Percentiles rank a stretch among this genome's conserved stretches.
phyloP scores from a whole-genome alignment of 1,284 basidiomycete genomes.

The Anthracocystis panici-leucophaei region DNA sequence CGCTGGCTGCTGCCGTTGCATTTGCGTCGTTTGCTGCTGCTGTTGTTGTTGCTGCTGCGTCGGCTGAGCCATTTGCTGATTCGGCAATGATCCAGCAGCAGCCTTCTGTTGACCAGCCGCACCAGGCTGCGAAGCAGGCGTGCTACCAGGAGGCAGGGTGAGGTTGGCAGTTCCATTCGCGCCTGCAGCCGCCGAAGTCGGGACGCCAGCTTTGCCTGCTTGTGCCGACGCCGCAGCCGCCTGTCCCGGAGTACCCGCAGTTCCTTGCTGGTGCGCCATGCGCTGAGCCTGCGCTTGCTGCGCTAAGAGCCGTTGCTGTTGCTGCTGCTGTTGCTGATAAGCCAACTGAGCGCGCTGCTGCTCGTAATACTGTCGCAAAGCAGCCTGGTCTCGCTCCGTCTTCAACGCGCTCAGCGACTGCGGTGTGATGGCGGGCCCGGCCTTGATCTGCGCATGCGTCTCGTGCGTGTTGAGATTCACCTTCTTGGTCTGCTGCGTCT shows the following conservation, averaged over 20 bases:
- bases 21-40: constrained; percentile 23
- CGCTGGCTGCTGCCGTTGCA: constrained; percentile 17
- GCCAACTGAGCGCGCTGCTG: constrained; percentile 58
- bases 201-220: constrained; percentile 21
- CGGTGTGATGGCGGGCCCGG: constrained; percentile 62
- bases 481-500: constrained; percentile 55
- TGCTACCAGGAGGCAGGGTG: constrained; percentile 20
- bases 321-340: constrained; percentile 60
- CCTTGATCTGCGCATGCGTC: constrained; percentile 65
- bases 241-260: constrained; percentile 7
- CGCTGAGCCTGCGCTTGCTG: constrained; percentile 53
- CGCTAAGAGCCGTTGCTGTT: constrained; percentile 48
- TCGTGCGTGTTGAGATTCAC: constrained; percentile 64
- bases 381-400: constrained; percentile 64
- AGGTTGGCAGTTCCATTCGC: constrained; percentile 14
- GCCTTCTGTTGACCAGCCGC: constrained; percentile 22
- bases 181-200: constrained; percentile 5
- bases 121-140: constrained; percentile 18
- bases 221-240: constrained; percentile 13
- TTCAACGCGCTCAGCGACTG: constrained; percentile 65
- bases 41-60: constrained; percentile 21
- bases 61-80: constrained; percentile 21
- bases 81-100: constrained; percentile 1
- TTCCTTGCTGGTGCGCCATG: constrained; percentile 40
- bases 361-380: constrained; percentile 61